A percentile compares a stretch with the other conserved stretches of the same genome.
Evolutionary conservation across 805 yeast genomes (phyloP).

Genomic region (Metschnikowia amazonensis): DNA sequence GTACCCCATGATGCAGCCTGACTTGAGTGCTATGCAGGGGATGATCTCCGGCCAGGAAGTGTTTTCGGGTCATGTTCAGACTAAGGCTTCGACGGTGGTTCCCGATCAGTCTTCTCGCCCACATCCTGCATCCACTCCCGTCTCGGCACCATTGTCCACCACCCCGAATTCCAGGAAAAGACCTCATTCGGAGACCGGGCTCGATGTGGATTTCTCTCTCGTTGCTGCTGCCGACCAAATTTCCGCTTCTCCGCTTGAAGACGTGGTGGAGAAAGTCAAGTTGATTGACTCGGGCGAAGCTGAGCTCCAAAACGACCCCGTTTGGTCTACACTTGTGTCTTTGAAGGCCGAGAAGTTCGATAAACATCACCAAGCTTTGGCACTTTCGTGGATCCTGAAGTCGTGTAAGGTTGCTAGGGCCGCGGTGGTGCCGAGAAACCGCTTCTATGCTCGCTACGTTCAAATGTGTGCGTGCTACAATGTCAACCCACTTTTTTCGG

Average conservation of each 20-base stretch:
- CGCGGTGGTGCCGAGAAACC: conserved; percentile 41
- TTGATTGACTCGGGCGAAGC: conserved; percentile 7
- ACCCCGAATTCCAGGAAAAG: conserved; percentile 4
- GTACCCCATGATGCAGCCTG: conserved; percentile 1
- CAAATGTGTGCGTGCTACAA: conserved; percentile 36
- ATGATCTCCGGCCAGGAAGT: conserved; percentile 4
- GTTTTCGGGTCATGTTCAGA: neutral
- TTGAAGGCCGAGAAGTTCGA: conserved; percentile 33
- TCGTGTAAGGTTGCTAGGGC: conserved; percentile 51
- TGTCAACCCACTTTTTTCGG: conserved; percentile 65
- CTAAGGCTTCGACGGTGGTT: neutral
- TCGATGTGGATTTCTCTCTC: conserved; percentile 11
- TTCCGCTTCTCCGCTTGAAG: conserved; percentile 9
- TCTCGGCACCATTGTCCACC: neutral
- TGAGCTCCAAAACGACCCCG: conserved; percentile 8
- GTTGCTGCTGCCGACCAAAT: conserved; percentile 7
- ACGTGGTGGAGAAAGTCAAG: conserved; percentile 14
- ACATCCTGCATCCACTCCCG: neutral
- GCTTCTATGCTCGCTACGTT: conserved; percentile 41
- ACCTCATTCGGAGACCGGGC: conserved; percentile 7
- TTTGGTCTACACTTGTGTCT: conserved; percentile 8
- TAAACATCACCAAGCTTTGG: conserved; percentile 71
- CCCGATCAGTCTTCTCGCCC: conserved; percentile 1
- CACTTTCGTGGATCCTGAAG: conserved; percentile 73
- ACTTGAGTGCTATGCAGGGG: conserved; percentile 3